A percentile compares a stretch with the other conserved stretches of the same genome.
phyloP scores from a whole-genome alignment of 73 alveolate species.

The Tetrahymena borealis region DNA sequence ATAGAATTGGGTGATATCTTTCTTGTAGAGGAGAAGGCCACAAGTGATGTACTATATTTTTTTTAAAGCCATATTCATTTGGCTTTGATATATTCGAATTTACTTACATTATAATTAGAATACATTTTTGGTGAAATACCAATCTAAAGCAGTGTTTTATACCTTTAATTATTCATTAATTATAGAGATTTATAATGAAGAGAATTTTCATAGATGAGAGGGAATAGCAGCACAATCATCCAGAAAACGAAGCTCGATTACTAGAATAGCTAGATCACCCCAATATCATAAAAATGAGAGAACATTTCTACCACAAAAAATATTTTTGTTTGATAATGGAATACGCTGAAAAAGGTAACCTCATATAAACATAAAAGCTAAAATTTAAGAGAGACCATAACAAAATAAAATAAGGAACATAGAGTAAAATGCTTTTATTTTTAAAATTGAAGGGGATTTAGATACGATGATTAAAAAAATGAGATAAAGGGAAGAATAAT shows the following conservation, averaged over 20 bases:
- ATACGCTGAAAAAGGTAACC: not conserved
- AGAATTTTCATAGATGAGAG: not conserved
- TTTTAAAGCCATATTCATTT: not conserved
- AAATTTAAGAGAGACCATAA: no score
- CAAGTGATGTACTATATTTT: not conserved
- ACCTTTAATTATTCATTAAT: no score
- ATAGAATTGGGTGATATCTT: not conserved
- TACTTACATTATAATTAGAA: no score
- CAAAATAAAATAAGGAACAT: no score
- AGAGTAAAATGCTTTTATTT: no score
- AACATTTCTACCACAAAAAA: not conserved
- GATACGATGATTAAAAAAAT: slow-evolving; percentile 42
- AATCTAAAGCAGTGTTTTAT: no score
- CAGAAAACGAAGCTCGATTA: not conserved
- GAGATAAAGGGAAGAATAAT: slow-evolving; percentile 40
- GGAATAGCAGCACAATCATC: not conserved
- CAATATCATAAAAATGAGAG: not conserved
- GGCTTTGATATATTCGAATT: no score
- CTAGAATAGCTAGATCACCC: not conserved
- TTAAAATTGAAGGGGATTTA: slow-evolving; percentile 57
- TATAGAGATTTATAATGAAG: not conserved
- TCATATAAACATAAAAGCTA: no score
- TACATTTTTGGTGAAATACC: no score
- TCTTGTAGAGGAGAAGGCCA: not conserved
- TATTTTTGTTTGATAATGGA: not conserved